Percentiles rank a stretch among this genome's conserved stretches.
Conservation (phyloP, 2,329 filamentous ascomycete genomes). For the Esteya vermicola region DNA sequence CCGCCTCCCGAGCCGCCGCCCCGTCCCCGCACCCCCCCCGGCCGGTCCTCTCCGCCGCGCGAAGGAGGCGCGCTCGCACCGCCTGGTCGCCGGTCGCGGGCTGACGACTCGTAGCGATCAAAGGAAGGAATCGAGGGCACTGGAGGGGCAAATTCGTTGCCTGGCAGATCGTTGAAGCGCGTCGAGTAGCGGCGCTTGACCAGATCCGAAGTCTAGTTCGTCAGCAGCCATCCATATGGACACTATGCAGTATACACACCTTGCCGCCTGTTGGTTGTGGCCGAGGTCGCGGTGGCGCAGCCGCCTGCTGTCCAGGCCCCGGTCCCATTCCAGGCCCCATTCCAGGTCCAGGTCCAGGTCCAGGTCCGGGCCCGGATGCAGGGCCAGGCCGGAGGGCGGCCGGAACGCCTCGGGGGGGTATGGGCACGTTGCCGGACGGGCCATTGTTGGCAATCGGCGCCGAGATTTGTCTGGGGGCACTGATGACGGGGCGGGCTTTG, state of each 20-base stretch:
- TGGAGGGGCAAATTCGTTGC: conserved; percentile 61
- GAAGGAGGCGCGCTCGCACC: conserved; percentile 32
- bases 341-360: no score
- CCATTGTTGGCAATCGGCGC: conserved; percentile 35
- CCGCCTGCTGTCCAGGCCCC: no score
- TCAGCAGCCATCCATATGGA: no score
- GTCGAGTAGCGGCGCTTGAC: conserved; percentile 93
- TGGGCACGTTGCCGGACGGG: conserved; percentile 12
- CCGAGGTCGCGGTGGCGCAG: conserved; percentile 24
- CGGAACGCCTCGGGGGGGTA: no score
- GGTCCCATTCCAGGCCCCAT: no score
- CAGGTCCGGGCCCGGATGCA: no score
- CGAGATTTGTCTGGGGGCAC: conserved; percentile 49
- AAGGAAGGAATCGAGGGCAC: conserved; percentile 53
- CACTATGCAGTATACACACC: conserved; percentile 26
- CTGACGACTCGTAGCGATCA: conserved; percentile 39
- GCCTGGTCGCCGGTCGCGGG: conserved; percentile 25
- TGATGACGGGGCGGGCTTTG: conserved; percentile 46
- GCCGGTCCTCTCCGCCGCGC: conserved; percentile 23
- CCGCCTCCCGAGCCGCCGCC: not conserved
- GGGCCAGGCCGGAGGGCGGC: no score
- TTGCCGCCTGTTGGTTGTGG: conserved; percentile 42
- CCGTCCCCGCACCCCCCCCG: not conserved
- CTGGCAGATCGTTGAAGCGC: conserved; percentile 68
- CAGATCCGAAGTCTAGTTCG: conserved; percentile 59